Evolutionary conservation across 179 eudicot species (phyloP), one percentile per base, ranked within the genome.

Genomic region (Spinacia oleracea): DNA sequence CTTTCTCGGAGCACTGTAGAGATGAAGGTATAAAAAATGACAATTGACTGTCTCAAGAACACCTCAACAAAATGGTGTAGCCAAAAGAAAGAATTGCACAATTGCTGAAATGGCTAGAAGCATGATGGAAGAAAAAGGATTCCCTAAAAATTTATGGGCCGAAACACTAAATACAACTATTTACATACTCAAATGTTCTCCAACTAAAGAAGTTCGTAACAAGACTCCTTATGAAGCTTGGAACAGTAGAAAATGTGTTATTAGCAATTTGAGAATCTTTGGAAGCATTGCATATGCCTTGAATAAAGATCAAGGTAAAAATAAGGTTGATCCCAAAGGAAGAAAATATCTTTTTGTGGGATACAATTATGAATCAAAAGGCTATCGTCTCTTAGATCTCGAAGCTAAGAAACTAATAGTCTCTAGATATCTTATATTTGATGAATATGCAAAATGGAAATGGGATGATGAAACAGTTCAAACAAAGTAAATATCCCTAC

Each of bases 321-420:
- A 72, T 1, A 84, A 79, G 34, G 27, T 85, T 18, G 85, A 85
- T 70, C 48, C 70, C 6, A 82, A 77, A 48, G 60, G 78, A 14
- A 73, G 27, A 59, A 73, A 80, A 55, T 74, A 40, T 16, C 51
- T 82, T 11, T 85, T 82, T n/a, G 9, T 79, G 15, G 81, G 85
- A 23, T 79, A 85, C 29, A 72, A 70, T 70, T 73, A 72, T 45
- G 79, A 79, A 50, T 76, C 83, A 4, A 76, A 82, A 35, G 75
- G 76, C n/a, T 85, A 81, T 32, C 63, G 45, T 18, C 62, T 72
- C 5, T 38, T 32, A 16, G 14, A 81, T 45, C 77, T 68, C 6
- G 5, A 29, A 0, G 32, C 78, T 7, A 76, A 76, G 0, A 68
- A 78, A 1, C 1, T 81, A 4, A 16, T 78, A 10, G 34, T 72